Conservation (phyloP, 2,329 filamentous ascomycete genomes). For the Trichoderma arundinaceum region DNA sequence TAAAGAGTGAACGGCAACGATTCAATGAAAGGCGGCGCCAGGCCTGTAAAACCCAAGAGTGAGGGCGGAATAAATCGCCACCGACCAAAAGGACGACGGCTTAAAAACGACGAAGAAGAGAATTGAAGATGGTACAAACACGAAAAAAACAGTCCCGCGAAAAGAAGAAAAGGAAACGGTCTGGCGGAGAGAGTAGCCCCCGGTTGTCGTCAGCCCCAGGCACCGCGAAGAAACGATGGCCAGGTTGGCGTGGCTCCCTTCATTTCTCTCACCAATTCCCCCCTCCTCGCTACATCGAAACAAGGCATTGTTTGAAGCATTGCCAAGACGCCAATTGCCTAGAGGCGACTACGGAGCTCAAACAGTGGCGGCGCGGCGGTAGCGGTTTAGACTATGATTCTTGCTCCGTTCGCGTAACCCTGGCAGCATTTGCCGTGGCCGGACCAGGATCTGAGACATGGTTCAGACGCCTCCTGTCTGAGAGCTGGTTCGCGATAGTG, state of each 20-base stretch:
- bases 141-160: constrained; percentile 30
- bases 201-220: constrained; percentile 2
- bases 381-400: constrained; percentile 22
- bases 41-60: constrained; percentile 21
- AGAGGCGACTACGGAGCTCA: constrained; percentile 25
- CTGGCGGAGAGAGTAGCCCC: constrained; percentile 11
- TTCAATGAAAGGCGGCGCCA: constrained; percentile 29
- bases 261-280: constrained; percentile 6
- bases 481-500: constrained; percentile 28
- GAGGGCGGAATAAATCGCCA: constrained; percentile 15
- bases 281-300: constrained; percentile 10
- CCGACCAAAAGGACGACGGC: constrained; percentile 21
- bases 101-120: constrained; percentile 25
- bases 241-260: constrained; percentile 13
- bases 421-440: constrained; percentile 3
- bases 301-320: constrained; percentile 23
- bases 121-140: constrained; percentile 33
- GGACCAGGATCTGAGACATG: constrained; percentile 39
- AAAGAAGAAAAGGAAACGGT: constrained; percentile 33
- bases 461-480: constrained; percentile 41
- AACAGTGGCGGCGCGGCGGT: constrained; percentile 25
- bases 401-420: neutral
- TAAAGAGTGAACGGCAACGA: constrained; percentile 29
- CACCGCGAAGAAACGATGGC: constrained; percentile 8
- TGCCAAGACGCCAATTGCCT: constrained; percentile 20